These are phyloP conservation scores for Sugiyamaella pinicola DNA, from an alignment of 1,139 yeast species.

Conservation along the genomic window DNA sequence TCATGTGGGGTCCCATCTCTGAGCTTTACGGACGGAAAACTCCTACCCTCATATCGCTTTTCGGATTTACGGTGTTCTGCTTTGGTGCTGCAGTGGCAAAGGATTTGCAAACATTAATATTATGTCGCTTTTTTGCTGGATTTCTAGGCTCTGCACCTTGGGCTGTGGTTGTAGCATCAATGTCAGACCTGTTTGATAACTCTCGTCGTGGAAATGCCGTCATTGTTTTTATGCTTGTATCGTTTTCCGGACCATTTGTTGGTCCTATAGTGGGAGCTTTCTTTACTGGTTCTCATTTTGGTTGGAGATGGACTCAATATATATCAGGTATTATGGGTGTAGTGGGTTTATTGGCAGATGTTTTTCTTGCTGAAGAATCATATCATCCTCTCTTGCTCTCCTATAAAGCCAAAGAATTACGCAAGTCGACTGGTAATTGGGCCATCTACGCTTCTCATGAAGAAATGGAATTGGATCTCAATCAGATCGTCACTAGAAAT, in stretches of 20 bases:
- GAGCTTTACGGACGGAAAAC: constrained; percentile 71
- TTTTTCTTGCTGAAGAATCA: constrained; percentile 50
- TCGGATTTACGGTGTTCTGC: constrained; percentile 60
- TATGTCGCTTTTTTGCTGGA: constrained; percentile 77
- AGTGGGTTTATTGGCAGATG: constrained; percentile 39
- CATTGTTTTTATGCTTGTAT: constrained; percentile 61
- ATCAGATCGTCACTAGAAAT: constrained; percentile 69
- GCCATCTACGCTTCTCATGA: constrained; percentile 85
- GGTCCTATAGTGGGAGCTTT: constrained; percentile 55
- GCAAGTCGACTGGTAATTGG: constrained; percentile 62
- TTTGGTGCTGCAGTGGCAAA: constrained; percentile 75
- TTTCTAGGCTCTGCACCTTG: constrained; percentile 78
- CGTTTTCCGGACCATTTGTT: constrained; percentile 71
- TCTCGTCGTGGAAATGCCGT: constrained; percentile 67
- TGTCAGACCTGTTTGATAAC: constrained; percentile 71
- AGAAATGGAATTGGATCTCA: constrained; percentile 60
- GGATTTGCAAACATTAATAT: constrained; percentile 68
- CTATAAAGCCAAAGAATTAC: constrained; percentile 50
- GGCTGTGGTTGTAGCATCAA: constrained; percentile 78
- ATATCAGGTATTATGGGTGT: constrained; percentile 53
- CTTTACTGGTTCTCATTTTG: constrained; percentile 43
- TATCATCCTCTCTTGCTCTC: constrained; percentile 50
- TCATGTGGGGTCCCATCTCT: constrained; percentile 78
- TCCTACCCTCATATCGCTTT: constrained; percentile 56
- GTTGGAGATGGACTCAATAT: constrained; percentile 64